Percentiles rank a stretch among this genome's conserved stretches.
Evolutionary conservation across 306 rosid species (phyloP).

Genomic region (Inga oerstediana): DNA sequence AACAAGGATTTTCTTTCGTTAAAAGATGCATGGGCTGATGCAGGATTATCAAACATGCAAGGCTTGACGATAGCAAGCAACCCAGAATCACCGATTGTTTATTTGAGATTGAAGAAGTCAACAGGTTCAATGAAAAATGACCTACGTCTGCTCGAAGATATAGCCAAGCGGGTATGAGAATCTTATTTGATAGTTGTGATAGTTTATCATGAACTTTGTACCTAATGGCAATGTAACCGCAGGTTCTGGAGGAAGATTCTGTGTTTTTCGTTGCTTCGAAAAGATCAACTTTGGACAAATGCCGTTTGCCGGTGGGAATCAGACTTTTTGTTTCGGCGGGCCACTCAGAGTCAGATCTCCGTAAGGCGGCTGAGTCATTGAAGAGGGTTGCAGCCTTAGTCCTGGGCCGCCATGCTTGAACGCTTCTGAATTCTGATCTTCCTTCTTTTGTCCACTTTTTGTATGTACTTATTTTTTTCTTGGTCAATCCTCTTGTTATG

Average conservation of each 20-base stretch:
- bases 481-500: neutral
- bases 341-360: conserved; percentile 80
- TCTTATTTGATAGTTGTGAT: conserved; percentile 9
- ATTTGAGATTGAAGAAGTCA: conserved; percentile 72
- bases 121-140: conserved; percentile 68
- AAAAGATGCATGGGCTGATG: conserved; percentile 43
- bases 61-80: conserved; percentile 73
- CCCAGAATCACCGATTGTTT: conserved; percentile 86
- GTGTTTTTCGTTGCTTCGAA: conserved; percentile 66
- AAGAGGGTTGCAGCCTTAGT: conserved; percentile 65
- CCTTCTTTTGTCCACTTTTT: conserved; percentile 4
- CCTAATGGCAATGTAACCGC: conserved; percentile 29
- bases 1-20: neutral
- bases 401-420: conserved; percentile 46
- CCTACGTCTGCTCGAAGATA: conserved; percentile 63
- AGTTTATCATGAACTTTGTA: conserved; percentile 24
- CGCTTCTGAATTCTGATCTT: conserved; percentile 13
- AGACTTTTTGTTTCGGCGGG: conserved; percentile 80
- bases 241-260: conserved; percentile 81
- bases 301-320: conserved; percentile 82
- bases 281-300: conserved; percentile 81
- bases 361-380: conserved; percentile 73
- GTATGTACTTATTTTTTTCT: neutral
- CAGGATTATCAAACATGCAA: conserved; percentile 67
- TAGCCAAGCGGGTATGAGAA: conserved; percentile 63